These are phyloP conservation scores for Aspergillus texensis DNA, from an alignment of 2,329 filamentous ascomycete species.

Conservation along the genomic window DNA sequence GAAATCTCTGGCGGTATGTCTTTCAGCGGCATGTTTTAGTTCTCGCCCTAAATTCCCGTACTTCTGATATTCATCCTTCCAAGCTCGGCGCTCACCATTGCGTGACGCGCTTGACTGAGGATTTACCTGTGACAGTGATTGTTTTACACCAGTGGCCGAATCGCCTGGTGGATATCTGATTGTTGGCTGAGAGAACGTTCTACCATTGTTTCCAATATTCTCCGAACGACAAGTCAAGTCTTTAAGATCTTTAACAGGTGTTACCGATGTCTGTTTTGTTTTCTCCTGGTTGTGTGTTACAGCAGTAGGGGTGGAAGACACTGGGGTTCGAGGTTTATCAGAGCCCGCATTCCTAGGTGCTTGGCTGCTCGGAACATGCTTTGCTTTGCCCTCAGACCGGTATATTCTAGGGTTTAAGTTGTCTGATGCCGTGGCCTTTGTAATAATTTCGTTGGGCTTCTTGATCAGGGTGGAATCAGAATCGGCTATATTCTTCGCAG, in stretches of 20 bases:
- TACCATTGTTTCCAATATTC: constrained; percentile 42
- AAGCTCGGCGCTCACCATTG: constrained; percentile 42
- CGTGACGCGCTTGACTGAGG: constrained; percentile 26
- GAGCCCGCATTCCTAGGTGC: constrained; percentile 27
- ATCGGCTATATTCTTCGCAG: constrained; percentile 26
- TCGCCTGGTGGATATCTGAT: constrained; percentile 34
- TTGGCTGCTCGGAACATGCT: constrained; percentile 27
- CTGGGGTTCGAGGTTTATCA: constrained; percentile 42
- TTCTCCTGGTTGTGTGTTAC: constrained; percentile 31
- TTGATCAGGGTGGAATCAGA: constrained; percentile 23
- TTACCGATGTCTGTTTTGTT: constrained; percentile 35
- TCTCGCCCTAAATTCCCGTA: constrained; percentile 47
- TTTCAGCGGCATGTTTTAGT: constrained; percentile 49
- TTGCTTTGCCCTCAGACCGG: constrained; percentile 21
- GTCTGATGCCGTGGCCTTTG: constrained; percentile 17
- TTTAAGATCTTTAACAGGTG: constrained; percentile 48
- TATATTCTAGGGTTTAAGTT: constrained; percentile 21
- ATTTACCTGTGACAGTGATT: constrained; percentile 32
- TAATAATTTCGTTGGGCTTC: constrained; percentile 21
- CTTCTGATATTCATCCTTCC: constrained; percentile 47
- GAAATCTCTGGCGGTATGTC: constrained; percentile 35
- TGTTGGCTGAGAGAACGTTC: constrained; percentile 37
- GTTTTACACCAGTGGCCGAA: constrained; percentile 27
- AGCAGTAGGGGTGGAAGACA: constrained; percentile 36
- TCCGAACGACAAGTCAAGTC: constrained; percentile 42